phyloP scores from a whole-genome alignment of 345 rosid genomes.

The Melaleuca alternifolia region DNA sequence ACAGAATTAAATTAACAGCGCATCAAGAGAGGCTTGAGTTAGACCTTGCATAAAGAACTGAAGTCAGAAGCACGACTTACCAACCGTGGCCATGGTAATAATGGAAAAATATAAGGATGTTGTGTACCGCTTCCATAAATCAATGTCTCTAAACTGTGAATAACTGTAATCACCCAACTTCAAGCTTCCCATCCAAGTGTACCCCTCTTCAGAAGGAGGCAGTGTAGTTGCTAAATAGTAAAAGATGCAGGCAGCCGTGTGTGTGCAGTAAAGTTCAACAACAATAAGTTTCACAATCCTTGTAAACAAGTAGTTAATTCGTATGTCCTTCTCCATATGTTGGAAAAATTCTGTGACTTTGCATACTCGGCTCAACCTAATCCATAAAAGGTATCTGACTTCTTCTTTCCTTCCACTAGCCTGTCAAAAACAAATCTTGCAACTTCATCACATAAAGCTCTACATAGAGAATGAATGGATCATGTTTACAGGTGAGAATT shows the following conservation, averaged over 20 bases:
- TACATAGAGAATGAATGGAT: neutral
- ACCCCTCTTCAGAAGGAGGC: slow-evolving; percentile 66
- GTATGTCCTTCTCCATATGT: slow-evolving; percentile 67
- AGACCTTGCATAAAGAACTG: neutral
- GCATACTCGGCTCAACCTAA: slow-evolving; percentile 51
- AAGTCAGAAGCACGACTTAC: slow-evolving; percentile 16
- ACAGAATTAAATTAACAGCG: neutral
- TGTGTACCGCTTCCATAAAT: slow-evolving; percentile 62
- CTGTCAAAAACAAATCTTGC: slow-evolving; percentile 14
- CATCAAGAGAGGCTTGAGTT: neutral
- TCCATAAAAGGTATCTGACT: slow-evolving; percentile 65
- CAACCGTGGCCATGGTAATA: slow-evolving; percentile 93
- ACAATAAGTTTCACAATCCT: slow-evolving; percentile 79
- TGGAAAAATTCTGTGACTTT: slow-evolving; percentile 51
- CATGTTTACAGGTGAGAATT: neutral
- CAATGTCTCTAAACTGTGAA: slow-evolving; percentile 54
- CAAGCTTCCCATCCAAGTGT: slow-evolving; percentile 89
- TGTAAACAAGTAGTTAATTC: slow-evolving; percentile 71
- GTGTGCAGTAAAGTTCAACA: slow-evolving; percentile 83
- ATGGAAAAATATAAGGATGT: slow-evolving; percentile 77
- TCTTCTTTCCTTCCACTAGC: slow-evolving; percentile 52
- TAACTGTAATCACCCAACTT: slow-evolving; percentile 65
- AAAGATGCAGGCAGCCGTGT: slow-evolving; percentile 86
- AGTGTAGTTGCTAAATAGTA: slow-evolving; percentile 85
- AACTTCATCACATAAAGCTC: neutral